Base-by-base conservation (phyloP, 2,329 filamentous ascomycete genomes). In the Talaromyces sp. region DNA sequence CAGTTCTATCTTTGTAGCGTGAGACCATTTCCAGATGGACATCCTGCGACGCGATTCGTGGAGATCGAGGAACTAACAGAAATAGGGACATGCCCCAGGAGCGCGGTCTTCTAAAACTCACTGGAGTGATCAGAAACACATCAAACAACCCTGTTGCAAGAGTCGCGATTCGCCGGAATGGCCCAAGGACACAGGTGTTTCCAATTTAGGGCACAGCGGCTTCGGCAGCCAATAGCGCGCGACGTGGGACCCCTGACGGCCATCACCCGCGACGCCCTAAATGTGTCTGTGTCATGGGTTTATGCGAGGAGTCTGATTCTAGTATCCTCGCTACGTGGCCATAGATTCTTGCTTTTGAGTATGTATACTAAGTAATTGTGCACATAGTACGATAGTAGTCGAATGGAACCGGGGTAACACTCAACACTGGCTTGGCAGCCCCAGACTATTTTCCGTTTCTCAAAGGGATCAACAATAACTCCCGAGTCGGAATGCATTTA, bases 181-280 rank as follows among this genome's bases (percentile, higher is more conserved):
- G 48, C 31, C 21, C 22, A 31, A 25, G 35, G 35, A 33, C 25
- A 10, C 11, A 28, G 10, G 13, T 51, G 57, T 59, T 59, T 59
- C 57, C 57, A 48, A 52, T 56, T 58, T 52, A 45, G 57, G 57
- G 52, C 46, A 41, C 39, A 46, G 36, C 37, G 55, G 36, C 52
- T 54, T 35, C 37, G n/a, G 21, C 45, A 36, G 52, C 57, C 57
- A 59, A 59, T 59, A 21, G 28, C 10, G n/a, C 31, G 37, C 57
- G 52, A 15, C 36, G 19, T 25, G 33, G 25, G 25, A n/a, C 15
- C 52, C 40, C 31, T 28, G 25, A 39, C 17, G 57, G 22, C 45
- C 40, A 52, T 52, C 53, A 53, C 46, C 57, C 57, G 57, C 45
- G 53, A 56, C 57, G 39, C 46, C 17, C 33, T 13, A 19, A 9